Evolutionary conservation across 2,329 filamentous ascomycete species (phyloP), one percentile per base, ranked within the genome.

Genomic region (Diaporthe eres): DNA sequence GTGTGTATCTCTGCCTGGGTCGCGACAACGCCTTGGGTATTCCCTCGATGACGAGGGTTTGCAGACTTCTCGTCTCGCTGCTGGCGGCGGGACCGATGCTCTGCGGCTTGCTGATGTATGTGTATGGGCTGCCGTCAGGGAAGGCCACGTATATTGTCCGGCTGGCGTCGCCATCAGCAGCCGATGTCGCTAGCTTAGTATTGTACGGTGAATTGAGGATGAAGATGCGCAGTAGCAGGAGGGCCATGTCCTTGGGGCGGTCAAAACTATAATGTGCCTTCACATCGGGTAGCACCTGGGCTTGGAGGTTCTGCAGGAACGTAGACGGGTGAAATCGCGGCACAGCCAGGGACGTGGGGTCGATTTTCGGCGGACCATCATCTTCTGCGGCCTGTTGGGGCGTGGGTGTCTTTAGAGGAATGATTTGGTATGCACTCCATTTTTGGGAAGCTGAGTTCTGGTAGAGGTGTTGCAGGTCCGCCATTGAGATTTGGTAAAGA

Each of bases 221-320:
- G 80, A 95, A 94, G 61, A 97, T 92, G 70, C 95, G 92, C n/a
- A 97, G 85, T 37, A 97, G 87, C 1, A 94, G 89, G 5, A 97
- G 86, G 0, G 94, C 91, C n/a, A 94, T 86, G 1, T 88, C 87
- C 72, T 90, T 88, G 72, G 94, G 93, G n/a, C 93, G 90, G 78
- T 94, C 92, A 76, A 97, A 90, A 79, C 94, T 93, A 83, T 95
- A 97, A 83, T 97, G 94, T 7, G 94, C 94, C 83, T 97, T 97
- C 79, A 96, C 90, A 75, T 97, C 90, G 1, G 95, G 94, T 1
- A 94, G 87, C 25, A 95, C 89, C 81, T 96, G 92, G 55, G 88
- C 87, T 79, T 96, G 93, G 2, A 98, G 90, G 78, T 93, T 93
- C 78, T 91, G 90, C 51, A 97, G 87, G 82, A 98, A 98, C 0